Conservation (phyloP, 192 early-diverging fungal genomes). For the Physocladia obscura region DNA sequence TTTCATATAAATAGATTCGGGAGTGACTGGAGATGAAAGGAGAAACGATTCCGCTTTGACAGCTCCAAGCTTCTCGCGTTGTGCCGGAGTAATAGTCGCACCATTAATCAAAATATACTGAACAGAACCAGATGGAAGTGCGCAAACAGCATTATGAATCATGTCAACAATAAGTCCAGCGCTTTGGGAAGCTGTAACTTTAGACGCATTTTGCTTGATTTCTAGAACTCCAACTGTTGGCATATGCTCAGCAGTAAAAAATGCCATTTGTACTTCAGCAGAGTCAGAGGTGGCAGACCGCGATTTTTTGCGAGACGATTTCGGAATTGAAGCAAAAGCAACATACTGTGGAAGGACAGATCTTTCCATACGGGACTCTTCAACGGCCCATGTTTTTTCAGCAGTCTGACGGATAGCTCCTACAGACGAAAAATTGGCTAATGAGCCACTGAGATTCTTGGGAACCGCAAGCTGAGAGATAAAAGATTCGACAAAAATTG, state of each 20-base stretch:
- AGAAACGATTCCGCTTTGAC: not conserved
- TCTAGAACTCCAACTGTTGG: not conserved
- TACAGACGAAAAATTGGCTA: not conserved
- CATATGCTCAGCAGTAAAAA: conserved; percentile 13
- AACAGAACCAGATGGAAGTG: conserved; percentile 2
- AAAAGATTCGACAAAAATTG: conserved; percentile 19
- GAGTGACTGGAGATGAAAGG: not conserved
- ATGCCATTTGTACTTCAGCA: conserved; percentile 20
- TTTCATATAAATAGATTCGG: not conserved
- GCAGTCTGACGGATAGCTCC: conserved; percentile 1
- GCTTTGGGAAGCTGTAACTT: conserved; percentile 1
- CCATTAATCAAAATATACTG: conserved; percentile 6
- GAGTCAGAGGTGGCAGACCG: conserved; percentile 9
- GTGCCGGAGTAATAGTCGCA: not conserved
- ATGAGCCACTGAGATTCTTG: not conserved
- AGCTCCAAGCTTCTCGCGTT: conserved; percentile 9
- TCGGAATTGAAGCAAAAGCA: conserved; percentile 21
- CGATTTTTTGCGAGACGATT: conserved; percentile 27
- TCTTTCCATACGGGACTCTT: not conserved
- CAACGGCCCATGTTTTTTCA: not conserved
- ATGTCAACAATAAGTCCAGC: conserved; percentile 1
- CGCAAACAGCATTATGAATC: not conserved
- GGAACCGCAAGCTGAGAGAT: conserved; percentile 14
- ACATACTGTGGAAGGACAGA: not conserved
- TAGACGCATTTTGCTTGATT: conserved; percentile 8